phyloP scores from a whole-genome alignment of 2,329 filamentous ascomycete species.

The Penicillium sclerotigenum region DNA sequence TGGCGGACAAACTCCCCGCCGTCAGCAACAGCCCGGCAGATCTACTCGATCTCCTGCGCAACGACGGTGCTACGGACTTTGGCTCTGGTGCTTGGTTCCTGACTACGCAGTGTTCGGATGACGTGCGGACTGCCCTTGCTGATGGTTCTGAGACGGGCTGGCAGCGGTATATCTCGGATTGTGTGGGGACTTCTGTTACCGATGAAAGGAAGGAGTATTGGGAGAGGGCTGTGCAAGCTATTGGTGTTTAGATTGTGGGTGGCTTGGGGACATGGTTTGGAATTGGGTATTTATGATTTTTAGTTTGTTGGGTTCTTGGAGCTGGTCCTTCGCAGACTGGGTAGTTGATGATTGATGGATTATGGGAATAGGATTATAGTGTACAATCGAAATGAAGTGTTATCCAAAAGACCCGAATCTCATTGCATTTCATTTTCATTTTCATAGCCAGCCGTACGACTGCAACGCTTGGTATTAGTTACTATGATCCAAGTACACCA shows the following conservation, averaged over 20 bases:
- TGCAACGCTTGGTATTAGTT: neutral
- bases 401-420: neutral
- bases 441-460: neutral
- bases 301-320: neutral
- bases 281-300: neutral
- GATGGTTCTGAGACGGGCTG: conserved; percentile 51
- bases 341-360: neutral
- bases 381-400: neutral
- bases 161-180: conserved; percentile 52
- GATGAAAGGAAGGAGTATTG: conserved; percentile 50
- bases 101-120: conserved; percentile 50
- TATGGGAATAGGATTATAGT: neutral
- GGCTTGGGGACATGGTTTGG: conserved; percentile 17
- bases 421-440: neutral
- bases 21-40: conserved; percentile 41
- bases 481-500: neutral
- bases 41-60: conserved; percentile 52
- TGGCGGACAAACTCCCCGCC: conserved; percentile 36
- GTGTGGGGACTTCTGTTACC: conserved; percentile 51
- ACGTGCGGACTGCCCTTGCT: conserved; percentile 46
- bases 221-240: conserved; percentile 45
- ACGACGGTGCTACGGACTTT: conserved; percentile 52
- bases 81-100: conserved; percentile 62
- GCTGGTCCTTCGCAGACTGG: conserved; percentile 18
- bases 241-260: conserved; percentile 27